phyloP scores from a whole-genome alignment of 306 rosid genomes.

The Begonia fuchsioides region DNA sequence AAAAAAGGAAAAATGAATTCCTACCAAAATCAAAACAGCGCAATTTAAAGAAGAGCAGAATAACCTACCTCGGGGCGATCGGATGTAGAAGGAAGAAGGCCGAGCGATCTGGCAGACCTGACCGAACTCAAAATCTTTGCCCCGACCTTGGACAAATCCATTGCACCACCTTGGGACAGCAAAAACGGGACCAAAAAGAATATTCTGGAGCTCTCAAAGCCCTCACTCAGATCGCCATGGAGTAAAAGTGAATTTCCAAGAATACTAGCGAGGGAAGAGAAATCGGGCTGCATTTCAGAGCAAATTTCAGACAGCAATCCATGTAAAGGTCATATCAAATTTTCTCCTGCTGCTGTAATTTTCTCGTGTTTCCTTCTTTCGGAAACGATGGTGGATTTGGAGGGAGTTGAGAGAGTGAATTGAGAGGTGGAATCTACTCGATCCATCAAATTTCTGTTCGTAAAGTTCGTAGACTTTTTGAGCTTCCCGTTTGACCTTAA shows the following conservation, averaged over 20 bases:
- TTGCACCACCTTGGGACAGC: slow-evolving; percentile 77
- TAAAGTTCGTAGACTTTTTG: too few relatives aligned
- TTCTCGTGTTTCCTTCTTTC: too few relatives aligned
- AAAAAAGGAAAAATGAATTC: neutral
- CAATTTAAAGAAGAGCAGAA: neutral
- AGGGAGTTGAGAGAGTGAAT: too few relatives aligned
- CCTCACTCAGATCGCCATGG: slow-evolving; percentile 78
- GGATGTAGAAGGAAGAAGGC: slow-evolving; percentile 67
- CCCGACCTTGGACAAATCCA: slow-evolving; percentile 94
- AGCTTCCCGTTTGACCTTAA: too few relatives aligned
- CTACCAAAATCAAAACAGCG: slow-evolving; percentile 1
- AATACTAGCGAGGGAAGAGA: slow-evolving; percentile 62
- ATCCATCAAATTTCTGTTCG: neutral
- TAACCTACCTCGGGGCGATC: slow-evolving; percentile 90
- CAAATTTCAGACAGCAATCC: slow-evolving; percentile 26
- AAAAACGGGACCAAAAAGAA: slow-evolving; percentile 72
- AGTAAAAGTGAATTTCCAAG: slow-evolving; percentile 64
- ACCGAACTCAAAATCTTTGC: slow-evolving; percentile 95
- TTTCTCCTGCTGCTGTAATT: too few relatives aligned
- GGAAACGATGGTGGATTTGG: too few relatives aligned
- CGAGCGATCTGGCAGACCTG: slow-evolving; percentile 90
- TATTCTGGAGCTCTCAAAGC: slow-evolving; percentile 69
- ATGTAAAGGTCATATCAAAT: slow-evolving; percentile 17
- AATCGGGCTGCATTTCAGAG: slow-evolving; percentile 93
- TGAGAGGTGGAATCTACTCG: neutral